Evolutionary conservation across 2,329 filamentous ascomycete species (phyloP), one percentile per base, ranked within the genome.

Genomic region (Macroventuria anomochaeta): DNA sequence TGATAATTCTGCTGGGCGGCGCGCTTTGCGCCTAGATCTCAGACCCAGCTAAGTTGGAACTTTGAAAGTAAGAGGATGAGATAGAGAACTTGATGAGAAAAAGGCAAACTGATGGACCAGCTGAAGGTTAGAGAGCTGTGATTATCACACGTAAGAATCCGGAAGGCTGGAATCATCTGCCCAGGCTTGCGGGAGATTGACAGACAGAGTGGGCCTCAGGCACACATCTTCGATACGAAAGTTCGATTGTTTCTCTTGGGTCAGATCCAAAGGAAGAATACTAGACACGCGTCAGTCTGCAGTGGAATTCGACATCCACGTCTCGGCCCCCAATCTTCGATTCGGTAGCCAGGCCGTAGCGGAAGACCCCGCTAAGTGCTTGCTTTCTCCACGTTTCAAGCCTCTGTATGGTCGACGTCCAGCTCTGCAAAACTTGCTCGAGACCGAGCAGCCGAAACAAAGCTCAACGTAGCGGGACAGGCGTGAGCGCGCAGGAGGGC

Each of bases 151-250:
- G 51, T 49, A 29, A 54, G 39, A 39, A 12, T 36, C 44, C 44
- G 2, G 23, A 6, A 28, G 44, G 43, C 43, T 48, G 43, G 51
- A 39, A 32, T 36, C 26, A 36, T 36, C 39, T 32, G 39, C 28
- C 43, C 23, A 18, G 23, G 17, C 34, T 15, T 32, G 28, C 44
- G 51, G 51, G 51, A 49, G 51, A 54, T 49, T 40, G 40, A 49
- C 44, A 44, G 26, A 29, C 37, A 33, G 28, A 39, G 39, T 36
- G 51, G 44, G 51, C 32, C 51, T 29, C 3, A 39, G 26, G 29
- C 44, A 39, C 32, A n/a, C 13, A 26, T 29, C 33, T 53, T 46
- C 23, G 34, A 43, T 48, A 34, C 38, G 44, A 20, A 36, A 25
- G 28, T 48, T 48, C 38, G 12, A 49, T 34, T 37, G 39, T 34